These are phyloP conservation scores for Hyaloraphidium curvatum DNA, from an alignment of 192 early-diverging fungal species.

Conservation along the genomic window DNA sequence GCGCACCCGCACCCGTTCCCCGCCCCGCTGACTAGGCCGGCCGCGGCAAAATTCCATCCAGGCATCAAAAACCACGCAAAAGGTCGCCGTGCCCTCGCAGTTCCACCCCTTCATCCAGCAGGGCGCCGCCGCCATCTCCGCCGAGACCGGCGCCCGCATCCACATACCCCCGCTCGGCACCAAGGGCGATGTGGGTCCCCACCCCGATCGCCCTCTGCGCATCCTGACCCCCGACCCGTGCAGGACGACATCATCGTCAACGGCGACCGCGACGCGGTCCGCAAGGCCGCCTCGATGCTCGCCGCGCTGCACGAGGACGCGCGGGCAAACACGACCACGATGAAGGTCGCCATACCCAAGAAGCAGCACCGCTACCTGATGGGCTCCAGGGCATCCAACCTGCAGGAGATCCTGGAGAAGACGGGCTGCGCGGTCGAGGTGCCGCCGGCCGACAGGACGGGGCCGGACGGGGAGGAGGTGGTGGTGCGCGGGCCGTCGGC, in stretches of 20 bases:
- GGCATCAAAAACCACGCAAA: no score
- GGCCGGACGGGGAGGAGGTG: conserved; percentile 37
- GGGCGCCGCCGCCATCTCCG: background rate
- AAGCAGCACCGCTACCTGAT: conserved; percentile 83
- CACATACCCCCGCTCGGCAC: conserved; percentile 49
- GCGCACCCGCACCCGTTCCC: background rate
- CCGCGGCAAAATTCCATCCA: no score
- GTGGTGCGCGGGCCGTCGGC: conserved; percentile 58
- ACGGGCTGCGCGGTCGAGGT: conserved; percentile 79
- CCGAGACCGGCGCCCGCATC: conserved; percentile 47
- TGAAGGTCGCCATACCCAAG: conserved; percentile 60
- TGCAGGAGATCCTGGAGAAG: conserved; percentile 64
- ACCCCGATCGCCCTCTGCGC: no score
- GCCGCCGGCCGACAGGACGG: conserved; percentile 33
- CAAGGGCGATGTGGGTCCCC: background rate
- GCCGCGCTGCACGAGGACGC: no score
- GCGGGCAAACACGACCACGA: no score
- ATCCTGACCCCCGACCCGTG: no score
- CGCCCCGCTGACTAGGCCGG: no score
- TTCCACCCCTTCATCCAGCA: conserved; percentile 56
- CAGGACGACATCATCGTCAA: conserved; percentile 48
- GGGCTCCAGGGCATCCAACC: conserved; percentile 51
- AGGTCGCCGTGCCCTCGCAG: conserved; percentile 47
- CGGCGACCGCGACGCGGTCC: conserved; percentile 57
- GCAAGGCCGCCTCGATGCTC: conserved; percentile 39